phyloP scores from a whole-genome alignment of 345 rosid species.

The Ceriops tagal region DNA sequence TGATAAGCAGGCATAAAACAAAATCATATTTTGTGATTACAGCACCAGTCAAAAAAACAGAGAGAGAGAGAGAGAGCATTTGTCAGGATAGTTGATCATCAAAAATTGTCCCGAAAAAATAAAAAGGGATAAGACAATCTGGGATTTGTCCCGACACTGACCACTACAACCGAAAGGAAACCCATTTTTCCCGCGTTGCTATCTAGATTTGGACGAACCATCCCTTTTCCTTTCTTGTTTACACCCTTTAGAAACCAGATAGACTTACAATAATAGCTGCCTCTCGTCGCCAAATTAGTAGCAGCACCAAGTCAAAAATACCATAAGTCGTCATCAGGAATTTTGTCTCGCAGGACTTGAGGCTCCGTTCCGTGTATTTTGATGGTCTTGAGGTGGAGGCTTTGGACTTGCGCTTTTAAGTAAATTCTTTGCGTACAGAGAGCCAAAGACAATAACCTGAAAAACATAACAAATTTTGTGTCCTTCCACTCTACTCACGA shows the following conservation, averaged over 20 bases:
- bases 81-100: too few species aligned
- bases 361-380: conserved; percentile 30
- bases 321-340: conserved; percentile 21
- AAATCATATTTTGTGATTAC: too few species aligned
- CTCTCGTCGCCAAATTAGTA: conserved; percentile 6
- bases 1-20: too few species aligned
- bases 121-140: too few species aligned
- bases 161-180: background rate
- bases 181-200: background rate
- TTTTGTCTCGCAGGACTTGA: conserved; percentile 34
- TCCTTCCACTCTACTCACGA: background rate
- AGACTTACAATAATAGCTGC: conserved; percentile 4
- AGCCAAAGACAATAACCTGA: conserved; percentile 70
- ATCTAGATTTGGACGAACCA: background rate
- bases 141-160: background rate
- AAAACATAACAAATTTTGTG: conserved; percentile 12
- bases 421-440: conserved; percentile 63
- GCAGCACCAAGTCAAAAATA: conserved; percentile 11
- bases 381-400: conserved; percentile 35
- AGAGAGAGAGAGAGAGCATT: too few species aligned
- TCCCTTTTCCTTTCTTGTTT: background rate
- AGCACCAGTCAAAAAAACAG: too few species aligned
- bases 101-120: too few species aligned
- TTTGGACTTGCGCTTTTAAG: conserved; percentile 36
- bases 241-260: conserved; percentile 10